phyloP scores from a whole-genome alignment of 2,329 filamentous ascomycete species.

The Hymenoscyphus albidus region DNA sequence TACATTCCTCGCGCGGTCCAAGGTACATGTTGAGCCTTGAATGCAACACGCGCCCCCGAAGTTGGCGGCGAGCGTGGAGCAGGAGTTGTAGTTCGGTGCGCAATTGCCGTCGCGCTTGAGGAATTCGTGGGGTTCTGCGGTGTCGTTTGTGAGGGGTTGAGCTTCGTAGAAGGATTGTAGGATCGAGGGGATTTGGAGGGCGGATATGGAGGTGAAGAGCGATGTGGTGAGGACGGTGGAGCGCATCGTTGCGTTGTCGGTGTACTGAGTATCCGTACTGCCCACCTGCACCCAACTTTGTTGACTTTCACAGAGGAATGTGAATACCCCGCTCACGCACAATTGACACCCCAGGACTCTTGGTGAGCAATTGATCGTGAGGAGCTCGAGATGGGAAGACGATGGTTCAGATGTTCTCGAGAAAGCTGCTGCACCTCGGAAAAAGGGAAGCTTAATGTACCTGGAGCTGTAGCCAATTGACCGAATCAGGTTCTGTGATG shows the following conservation, averaged over 20 bases:
- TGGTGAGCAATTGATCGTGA: not conserved
- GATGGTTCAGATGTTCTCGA: not conserved
- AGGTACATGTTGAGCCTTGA: conserved; percentile 29
- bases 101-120: conserved; percentile 33
- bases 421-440: not conserved
- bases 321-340: not conserved
- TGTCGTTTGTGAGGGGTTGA: conserved; percentile 24
- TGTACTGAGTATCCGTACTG: not conserved
- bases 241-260: conserved; percentile 21
- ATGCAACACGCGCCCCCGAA: conserved; percentile 34
- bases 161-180: conserved; percentile 27
- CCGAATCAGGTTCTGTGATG: conserved; percentile 2
- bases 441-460: not conserved
- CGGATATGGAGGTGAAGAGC: conserved; percentile 21
- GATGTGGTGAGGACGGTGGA: conserved; percentile 12
- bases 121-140: conserved; percentile 22
- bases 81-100: conserved; percentile 32
- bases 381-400: not conserved
- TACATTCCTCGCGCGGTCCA: conserved; percentile 30
- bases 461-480: not conserved
- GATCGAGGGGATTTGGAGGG: conserved; percentile 29
- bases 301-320: conserved; percentile 12
- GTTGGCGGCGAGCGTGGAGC: conserved; percentile 29
- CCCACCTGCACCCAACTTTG: conserved; percentile 3
- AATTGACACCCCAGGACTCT: not conserved